Conservation (phyloP, 148 eudicot species). For the Pouteria glomerata region DNA sequence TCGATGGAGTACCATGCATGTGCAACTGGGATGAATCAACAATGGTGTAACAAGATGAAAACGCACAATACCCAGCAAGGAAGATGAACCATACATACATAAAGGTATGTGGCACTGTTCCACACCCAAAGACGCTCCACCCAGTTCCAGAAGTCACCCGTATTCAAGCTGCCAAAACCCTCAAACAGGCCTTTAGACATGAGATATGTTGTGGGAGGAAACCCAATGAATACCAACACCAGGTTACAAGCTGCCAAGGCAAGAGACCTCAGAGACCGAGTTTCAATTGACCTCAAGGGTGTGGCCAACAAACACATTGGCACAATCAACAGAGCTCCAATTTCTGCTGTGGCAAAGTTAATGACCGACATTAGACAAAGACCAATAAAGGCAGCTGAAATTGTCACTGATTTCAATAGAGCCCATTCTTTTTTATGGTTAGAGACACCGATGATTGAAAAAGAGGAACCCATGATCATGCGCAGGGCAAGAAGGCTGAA, state of each 20-base stretch:
- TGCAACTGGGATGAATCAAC: constrained; percentile 26
- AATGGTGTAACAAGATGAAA: constrained; percentile 55
- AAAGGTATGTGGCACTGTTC: constrained; percentile 90
- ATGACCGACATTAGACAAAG: constrained; percentile 88
- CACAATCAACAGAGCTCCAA: constrained; percentile 76
- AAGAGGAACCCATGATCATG: constrained; percentile 42
- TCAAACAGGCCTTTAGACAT: constrained; percentile 45
- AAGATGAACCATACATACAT: constrained; percentile 68
- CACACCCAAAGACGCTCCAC: constrained; percentile 75
- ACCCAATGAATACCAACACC: constrained; percentile 39
- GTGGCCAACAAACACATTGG: constrained; percentile 74
- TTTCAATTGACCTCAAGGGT: constrained; percentile 44
- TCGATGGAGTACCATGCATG: neutral
- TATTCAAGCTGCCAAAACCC: constrained; percentile 31
- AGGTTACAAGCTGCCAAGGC: constrained; percentile 41
- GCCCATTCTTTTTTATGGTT: constrained; percentile 53
- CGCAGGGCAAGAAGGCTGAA: constrained; percentile 44
- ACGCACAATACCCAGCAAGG: constrained; percentile 88
- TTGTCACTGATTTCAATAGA: constrained; percentile 65
- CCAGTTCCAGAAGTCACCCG: constrained; percentile 86
- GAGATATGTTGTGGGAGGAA: constrained; percentile 63
- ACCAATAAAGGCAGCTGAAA: constrained; percentile 69
- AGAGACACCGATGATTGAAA: constrained; percentile 19
- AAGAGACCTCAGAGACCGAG: constrained; percentile 27
- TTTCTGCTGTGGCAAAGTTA: constrained; percentile 90